These are phyloP conservation scores for Copromyces sp. DNA, from an alignment of 495 filamentous ascomycete genomes.

Conservation along the genomic window DNA sequence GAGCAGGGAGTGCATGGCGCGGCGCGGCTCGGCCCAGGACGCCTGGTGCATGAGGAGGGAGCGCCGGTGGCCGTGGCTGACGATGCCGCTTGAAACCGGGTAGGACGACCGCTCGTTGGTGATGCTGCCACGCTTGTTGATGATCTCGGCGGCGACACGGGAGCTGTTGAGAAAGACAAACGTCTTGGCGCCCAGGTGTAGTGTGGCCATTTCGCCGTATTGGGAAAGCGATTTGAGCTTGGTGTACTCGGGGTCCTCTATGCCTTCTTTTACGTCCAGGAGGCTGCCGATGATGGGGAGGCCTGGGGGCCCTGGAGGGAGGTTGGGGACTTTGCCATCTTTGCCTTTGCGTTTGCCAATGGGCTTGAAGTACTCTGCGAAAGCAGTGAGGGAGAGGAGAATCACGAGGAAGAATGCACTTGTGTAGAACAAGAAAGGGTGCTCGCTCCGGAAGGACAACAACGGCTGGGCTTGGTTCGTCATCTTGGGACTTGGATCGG, in stretches of 20 bases:
- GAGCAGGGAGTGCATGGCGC: constrained; percentile 35
- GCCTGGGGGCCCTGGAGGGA: constrained; percentile 1
- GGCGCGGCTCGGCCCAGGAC: constrained; percentile 18
- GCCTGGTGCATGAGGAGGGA: constrained; percentile 20
- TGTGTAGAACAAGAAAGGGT: too few species aligned
- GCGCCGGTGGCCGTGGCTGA: constrained; percentile 17
- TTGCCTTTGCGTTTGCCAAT: constrained; percentile 1
- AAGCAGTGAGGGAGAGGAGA: neutral
- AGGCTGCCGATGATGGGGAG: constrained; percentile 1
- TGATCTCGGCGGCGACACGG: constrained; percentile 23
- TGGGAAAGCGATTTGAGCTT: neutral
- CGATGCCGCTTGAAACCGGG: constrained; percentile 18
- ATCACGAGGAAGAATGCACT: neutral
- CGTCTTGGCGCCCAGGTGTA: constrained; percentile 18
- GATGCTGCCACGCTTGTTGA: constrained; percentile 22
- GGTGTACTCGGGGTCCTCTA: neutral
- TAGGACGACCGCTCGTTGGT: constrained; percentile 18
- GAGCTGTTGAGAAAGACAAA: constrained; percentile 26
- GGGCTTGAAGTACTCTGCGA: constrained; percentile 5
- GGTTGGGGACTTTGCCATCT: neutral
- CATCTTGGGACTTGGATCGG: too few species aligned
- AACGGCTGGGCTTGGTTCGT: too few species aligned
- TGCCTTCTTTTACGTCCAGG: neutral
- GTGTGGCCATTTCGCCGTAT: constrained; percentile 14
- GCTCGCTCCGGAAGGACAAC: too few species aligned